A percentile compares a stretch with the other conserved stretches of the same genome.
phyloP scores from a whole-genome alignment of 1,284 basidiomycete species.

The Ustilago tritici region DNA sequence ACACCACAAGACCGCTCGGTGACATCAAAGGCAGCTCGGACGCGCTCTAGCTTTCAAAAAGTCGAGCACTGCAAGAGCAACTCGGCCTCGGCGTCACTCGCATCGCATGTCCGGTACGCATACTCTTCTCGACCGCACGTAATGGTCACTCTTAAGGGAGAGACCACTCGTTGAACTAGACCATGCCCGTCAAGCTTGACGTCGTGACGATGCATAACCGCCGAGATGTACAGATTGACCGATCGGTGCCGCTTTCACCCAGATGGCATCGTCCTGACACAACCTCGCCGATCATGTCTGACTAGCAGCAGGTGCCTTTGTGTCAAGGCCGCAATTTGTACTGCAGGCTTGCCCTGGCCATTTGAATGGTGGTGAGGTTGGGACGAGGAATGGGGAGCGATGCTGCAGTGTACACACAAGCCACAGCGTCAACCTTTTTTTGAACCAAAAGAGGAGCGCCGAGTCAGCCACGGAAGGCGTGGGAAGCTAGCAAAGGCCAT shows the following conservation, averaged over 20 bases:
- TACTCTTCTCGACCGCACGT: constrained; percentile 12
- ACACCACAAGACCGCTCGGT: constrained; percentile 15
- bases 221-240: not conserved
- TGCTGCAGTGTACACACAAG: constrained; percentile 2
- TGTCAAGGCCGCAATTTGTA: not conserved
- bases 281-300: not conserved
- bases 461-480: constrained; percentile 11
- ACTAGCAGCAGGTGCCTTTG: not conserved
- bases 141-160: not conserved
- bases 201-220: not conserved
- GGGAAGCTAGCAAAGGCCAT: constrained; percentile 6
- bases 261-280: not conserved
- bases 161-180: not conserved
- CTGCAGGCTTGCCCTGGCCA: not conserved
- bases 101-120: constrained; percentile 39
- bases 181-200: not conserved
- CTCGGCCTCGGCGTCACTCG: constrained; percentile 46
- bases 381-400: not conserved
- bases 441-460: not conserved
- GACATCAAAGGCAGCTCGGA: constrained; percentile 27
- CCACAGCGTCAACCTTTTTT: constrained; percentile 1
- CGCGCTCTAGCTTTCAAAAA: constrained; percentile 12
- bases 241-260: not conserved
- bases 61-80: not conserved
- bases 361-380: not conserved